Evolutionary conservation across 1,139 yeast genomes (phyloP), one percentile per base, ranked within the genome.

Genomic region (Scheffersomyces lignicola): DNA sequence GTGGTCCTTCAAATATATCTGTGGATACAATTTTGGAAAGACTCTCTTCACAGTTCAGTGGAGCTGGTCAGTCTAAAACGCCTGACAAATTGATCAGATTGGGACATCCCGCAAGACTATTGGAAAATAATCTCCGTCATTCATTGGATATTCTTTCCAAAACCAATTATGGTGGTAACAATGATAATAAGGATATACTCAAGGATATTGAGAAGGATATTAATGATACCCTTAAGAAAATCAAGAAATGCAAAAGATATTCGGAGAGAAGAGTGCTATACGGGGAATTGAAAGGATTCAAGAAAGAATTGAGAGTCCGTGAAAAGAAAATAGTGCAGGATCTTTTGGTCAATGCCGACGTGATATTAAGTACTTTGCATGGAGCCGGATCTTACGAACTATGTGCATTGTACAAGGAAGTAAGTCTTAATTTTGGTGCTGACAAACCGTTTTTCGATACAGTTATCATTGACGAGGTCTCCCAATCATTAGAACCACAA

Each of bases 1-100:
- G 97, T 62, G 97, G 97, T 0, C 96, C 97, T 0, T 90, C 97
- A 0, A 92, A 92, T 54, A 83, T 89, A n/a, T 81, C 97, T 0
- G 96, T 89, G 1, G 97, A 92, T 57, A 92, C 95, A 0, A 85
- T 92, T 20, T 60, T 89, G 33, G 97, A 90, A 54, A 66, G 97
- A 41, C 59, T 90, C 17, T 72, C 80, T n/a, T 49, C 48, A 35
- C 58, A 47, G 39, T 45, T 48, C 30, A 45, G 43, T 21, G 39
- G 42, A 17, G 38, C 33, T 27, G 8, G 6, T 26, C 21, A 12
- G 5, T 18, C n/a, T 20, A 26, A 26, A 16, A 17, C 73, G 17
- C 73, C 77, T 2, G 80, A 75, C 7, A 71, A 78, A 40, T 60
- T 92, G 18, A 67, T 92, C 5, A 70, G 98, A 53, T 73, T 92